phyloP scores from a whole-genome alignment of 2,329 filamentous ascomycete species.

The Xylaria sp. region DNA sequence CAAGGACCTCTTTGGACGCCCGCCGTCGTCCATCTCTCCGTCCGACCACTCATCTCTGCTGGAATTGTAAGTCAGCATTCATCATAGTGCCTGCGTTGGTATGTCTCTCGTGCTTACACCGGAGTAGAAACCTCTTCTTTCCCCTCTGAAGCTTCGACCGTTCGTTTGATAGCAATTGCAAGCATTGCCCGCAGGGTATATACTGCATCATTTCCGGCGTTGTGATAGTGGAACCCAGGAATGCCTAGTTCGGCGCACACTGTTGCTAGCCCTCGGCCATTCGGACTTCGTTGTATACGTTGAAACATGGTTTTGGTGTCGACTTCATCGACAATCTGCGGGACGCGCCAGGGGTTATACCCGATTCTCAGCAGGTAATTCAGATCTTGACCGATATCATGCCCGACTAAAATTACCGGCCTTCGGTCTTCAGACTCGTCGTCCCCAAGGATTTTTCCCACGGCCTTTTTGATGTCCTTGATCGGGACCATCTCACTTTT shows the following conservation, averaged over 20 bases:
- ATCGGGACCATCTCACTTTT: conserved; percentile 55
- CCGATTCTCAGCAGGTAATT: conserved; percentile 72
- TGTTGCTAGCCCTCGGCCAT: conserved; percentile 65
- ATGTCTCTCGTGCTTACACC: conserved; percentile 14
- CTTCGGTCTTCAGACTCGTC: conserved; percentile 39
- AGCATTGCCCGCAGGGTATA: conserved; percentile 82
- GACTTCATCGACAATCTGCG: conserved; percentile 69
- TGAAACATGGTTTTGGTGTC: conserved; percentile 81
- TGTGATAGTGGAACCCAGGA: conserved; percentile 75
- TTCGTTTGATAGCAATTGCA: conserved; percentile 61
- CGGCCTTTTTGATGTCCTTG: conserved; percentile 48
- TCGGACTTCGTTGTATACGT: conserved; percentile 63
- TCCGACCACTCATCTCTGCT: conserved; percentile 49
- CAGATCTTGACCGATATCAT: conserved; percentile 76
- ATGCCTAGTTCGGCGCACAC: conserved; percentile 75
- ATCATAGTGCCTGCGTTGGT: conserved; percentile 10
- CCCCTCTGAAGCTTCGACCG: conserved; percentile 28
- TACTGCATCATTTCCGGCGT: conserved; percentile 86
- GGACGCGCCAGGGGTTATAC: conserved; percentile 65
- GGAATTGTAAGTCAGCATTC: conserved; percentile 28
- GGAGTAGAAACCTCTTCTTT: conserved; percentile 18
- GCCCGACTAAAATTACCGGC: conserved; percentile 80
- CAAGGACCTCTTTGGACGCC: conserved; percentile 40
- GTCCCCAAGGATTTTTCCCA: conserved; percentile 54
- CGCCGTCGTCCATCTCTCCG: conserved; percentile 48